Conservation (phyloP, 2,329 filamentous ascomycete species). For the Aquanectria penicillioides region DNA sequence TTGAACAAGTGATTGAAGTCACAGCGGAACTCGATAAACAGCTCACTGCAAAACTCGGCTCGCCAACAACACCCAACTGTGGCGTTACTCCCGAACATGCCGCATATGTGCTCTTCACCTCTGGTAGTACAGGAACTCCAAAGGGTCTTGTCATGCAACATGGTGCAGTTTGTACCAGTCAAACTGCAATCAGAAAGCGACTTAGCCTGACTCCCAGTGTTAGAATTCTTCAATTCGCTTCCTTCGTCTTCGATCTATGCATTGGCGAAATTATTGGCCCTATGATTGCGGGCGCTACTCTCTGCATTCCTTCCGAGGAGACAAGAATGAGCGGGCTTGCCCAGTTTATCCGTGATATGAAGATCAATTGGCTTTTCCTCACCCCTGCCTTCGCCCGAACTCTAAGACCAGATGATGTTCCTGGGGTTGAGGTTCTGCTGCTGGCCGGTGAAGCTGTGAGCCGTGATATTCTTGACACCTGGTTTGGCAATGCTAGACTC, state of each 20-base stretch:
- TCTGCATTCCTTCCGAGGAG: constrained; percentile 16
- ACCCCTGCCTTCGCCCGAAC: constrained; percentile 8
- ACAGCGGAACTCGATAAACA: neutral
- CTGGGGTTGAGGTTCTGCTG: constrained; percentile 4
- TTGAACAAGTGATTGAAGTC: neutral
- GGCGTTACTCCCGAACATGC: neutral
- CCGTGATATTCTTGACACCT: constrained; percentile 17
- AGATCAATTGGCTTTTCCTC: neutral
- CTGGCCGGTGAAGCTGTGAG: constrained; percentile 26
- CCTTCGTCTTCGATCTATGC: constrained; percentile 14
- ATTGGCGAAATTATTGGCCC: constrained; percentile 15
- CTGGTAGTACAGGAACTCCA: constrained; percentile 38
- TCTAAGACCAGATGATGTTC: neutral
- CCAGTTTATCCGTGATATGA: neutral
- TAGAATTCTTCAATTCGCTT: constrained; percentile 20
- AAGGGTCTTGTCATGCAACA: constrained; percentile 38
- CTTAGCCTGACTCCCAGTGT: constrained; percentile 8
- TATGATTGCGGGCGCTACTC: constrained; percentile 15
- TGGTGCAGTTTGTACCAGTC: constrained; percentile 20
- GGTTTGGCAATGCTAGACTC: constrained; percentile 23
- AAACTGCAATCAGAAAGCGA: constrained; percentile 1
- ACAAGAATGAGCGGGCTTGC: neutral
- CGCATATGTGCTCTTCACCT: constrained; percentile 34
- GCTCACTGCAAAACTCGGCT: neutral
- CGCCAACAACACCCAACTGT: neutral